phyloP scores from a whole-genome alignment of 1,139 yeast genomes.

The Geotrichum restrictum region DNA sequence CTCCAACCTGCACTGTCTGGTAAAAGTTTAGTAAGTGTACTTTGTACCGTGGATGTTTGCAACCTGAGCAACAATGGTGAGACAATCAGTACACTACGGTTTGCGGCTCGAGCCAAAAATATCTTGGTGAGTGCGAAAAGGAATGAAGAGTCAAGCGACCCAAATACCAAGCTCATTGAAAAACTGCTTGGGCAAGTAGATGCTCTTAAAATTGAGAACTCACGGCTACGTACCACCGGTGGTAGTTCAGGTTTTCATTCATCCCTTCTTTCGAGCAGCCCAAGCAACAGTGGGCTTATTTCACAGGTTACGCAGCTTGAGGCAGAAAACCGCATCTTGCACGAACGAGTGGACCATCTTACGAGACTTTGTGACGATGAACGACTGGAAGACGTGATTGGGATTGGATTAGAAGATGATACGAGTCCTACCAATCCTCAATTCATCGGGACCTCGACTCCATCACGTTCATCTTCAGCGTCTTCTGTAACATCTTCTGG shows the following conservation, averaged over 20 bases:
- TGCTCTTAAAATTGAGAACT: constrained; percentile 40
- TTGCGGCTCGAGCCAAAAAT: constrained; percentile 91
- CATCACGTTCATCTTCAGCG: constrained; percentile 21
- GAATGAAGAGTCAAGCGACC: constrained; percentile 36
- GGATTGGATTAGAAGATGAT: constrained; percentile 24
- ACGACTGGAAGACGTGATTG: constrained; percentile 46
- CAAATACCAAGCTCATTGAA: constrained; percentile 28
- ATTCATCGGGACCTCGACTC: constrained; percentile 9
- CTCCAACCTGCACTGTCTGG: constrained; percentile 92
- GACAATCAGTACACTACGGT: constrained; percentile 79
- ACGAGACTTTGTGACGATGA: constrained; percentile 58
- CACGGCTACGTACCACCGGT: constrained; percentile 25
- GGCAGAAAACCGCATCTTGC: constrained; percentile 58
- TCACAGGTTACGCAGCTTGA: constrained; percentile 47
- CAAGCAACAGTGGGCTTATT: constrained; percentile 10
- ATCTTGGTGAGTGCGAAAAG: constrained; percentile 65
- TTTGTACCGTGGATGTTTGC: constrained; percentile 54
- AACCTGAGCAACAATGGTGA: constrained; percentile 62
- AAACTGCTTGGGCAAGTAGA: constrained; percentile 37
- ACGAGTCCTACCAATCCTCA: constrained; percentile 5
- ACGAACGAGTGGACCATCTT: constrained; percentile 67
- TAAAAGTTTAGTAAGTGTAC: constrained; percentile 73
- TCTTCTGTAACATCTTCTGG: constrained; percentile 14
- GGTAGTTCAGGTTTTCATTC: constrained; percentile 4
- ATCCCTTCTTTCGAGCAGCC: not conserved